Percentiles rank a stretch among this genome's conserved stretches.
These are phyloP conservation scores for Fusarium hostae DNA, from an alignment of 2,329 filamentous ascomycete species.

Conservation along the genomic window DNA sequence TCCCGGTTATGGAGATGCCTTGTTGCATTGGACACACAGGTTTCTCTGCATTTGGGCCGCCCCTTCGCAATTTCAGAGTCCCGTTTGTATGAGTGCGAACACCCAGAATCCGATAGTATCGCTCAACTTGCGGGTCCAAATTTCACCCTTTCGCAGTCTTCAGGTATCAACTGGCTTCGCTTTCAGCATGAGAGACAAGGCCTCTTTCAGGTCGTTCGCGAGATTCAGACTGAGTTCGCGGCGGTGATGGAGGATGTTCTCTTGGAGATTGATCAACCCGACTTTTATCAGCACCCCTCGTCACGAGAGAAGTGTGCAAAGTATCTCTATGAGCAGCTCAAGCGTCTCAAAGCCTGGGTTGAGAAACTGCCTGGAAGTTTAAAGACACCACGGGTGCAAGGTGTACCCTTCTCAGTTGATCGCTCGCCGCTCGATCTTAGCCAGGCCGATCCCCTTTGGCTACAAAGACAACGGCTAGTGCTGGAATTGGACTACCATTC, in stretches of 20 bases:
- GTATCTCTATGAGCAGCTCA: constrained; percentile 42
- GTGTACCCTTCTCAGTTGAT: constrained; percentile 53
- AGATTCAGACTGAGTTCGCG: constrained; percentile 30
- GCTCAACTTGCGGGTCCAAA: constrained; percentile 32
- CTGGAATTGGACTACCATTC: constrained; percentile 58
- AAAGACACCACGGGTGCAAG: constrained; percentile 50
- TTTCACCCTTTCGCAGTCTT: constrained; percentile 13
- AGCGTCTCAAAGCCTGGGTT: constrained; percentile 46
- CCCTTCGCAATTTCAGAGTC: constrained; percentile 22
- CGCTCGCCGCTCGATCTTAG: constrained; percentile 45
- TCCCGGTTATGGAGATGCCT: constrained; percentile 38
- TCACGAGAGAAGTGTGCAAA: constrained; percentile 45
- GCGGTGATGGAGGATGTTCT: constrained; percentile 29
- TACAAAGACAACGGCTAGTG: constrained; percentile 54
- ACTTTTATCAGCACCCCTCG: constrained; percentile 41
- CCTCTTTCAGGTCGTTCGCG: constrained; percentile 30
- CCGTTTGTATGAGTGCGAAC: not conserved
- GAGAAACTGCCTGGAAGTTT: constrained; percentile 51
- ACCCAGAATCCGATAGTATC: constrained; percentile 16
- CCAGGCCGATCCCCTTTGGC: constrained; percentile 54
- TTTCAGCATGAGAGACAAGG: constrained; percentile 34
- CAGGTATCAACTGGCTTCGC: constrained; percentile 37
- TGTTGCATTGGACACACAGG: constrained; percentile 28
- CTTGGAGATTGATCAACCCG: constrained; percentile 15
- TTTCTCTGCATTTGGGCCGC: constrained; percentile 35